Evolutionary conservation across 495 filamentous ascomycete species (phyloP).

Genomic region (Aspergillus heteromorphus): DNA sequence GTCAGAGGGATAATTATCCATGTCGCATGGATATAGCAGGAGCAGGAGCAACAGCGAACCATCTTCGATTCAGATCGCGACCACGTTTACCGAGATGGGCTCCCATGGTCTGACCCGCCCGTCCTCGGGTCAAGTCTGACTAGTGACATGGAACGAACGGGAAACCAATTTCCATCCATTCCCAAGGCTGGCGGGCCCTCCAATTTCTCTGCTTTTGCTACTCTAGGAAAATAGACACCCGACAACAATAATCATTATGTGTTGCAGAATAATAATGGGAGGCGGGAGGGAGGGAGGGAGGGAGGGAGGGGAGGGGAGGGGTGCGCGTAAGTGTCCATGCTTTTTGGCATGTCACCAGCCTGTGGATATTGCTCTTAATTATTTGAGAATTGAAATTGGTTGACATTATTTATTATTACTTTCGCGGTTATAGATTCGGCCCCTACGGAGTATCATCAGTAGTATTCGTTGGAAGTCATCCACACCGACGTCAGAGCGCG

Average conservation of each 20-base stretch:
- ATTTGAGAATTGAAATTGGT: too few species aligned
- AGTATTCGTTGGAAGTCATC: conserved; percentile 4
- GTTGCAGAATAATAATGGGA: too few species aligned
- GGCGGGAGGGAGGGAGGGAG: too few species aligned
- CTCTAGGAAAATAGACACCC: not conserved
- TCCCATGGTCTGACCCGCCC: conserved; percentile 9
- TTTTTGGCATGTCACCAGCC: too few species aligned
- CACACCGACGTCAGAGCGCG: conserved; percentile 31
- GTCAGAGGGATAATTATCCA: not conserved
- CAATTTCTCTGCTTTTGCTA: not conserved
- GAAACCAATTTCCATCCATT: not conserved
- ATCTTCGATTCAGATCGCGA: conserved; percentile 7
- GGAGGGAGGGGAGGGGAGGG: too few species aligned
- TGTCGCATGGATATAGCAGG: not conserved
- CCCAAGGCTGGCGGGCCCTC: not conserved
- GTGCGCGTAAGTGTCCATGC: too few species aligned
- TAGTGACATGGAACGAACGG: not conserved
- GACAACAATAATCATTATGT: not conserved
- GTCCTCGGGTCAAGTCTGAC: not conserved
- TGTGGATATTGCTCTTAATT: too few species aligned
- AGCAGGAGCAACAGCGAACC: not conserved
- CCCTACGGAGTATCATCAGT: not conserved
- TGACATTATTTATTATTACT: too few species aligned
- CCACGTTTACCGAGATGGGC: conserved; percentile 11
- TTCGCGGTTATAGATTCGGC: too few species aligned